Conservation (phyloP, 2,329 filamentous ascomycete species). For the Fusarium scirpi region DNA sequence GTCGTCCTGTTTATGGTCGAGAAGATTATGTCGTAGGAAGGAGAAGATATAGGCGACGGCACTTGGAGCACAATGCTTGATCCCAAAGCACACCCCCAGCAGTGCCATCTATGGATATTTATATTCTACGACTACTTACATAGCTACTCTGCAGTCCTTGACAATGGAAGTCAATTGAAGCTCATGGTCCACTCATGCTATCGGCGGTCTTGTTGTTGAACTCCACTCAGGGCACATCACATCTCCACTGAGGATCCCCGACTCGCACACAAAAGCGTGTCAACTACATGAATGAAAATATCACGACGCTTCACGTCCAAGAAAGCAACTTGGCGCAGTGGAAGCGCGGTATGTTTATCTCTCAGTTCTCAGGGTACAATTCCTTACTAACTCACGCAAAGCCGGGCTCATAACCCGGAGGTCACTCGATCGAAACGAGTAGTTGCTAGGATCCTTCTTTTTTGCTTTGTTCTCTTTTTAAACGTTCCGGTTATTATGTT, state of each 20-base stretch:
- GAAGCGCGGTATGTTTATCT: constrained; percentile 21
- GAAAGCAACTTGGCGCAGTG: constrained; percentile 30
- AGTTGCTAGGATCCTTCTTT: constrained; percentile 21
- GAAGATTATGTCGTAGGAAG: neutral
- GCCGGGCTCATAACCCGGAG: constrained; percentile 32
- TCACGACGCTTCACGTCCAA: neutral
- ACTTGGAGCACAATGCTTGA: neutral
- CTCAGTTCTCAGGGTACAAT: neutral
- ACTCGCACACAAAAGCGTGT: neutral
- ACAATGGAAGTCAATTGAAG: neutral
- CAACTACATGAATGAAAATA: neutral
- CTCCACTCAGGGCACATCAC: constrained; percentile 18
- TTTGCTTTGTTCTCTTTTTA: neutral
- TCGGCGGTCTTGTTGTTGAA: neutral
- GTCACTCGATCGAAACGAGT: constrained; percentile 29
- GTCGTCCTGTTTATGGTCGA: neutral
- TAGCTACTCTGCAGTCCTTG: neutral
- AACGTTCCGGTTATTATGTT: neutral
- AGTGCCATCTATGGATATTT: neutral
- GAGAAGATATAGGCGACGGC: neutral
- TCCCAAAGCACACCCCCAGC: neutral
- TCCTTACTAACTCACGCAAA: constrained; percentile 15
- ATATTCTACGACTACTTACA: accelerated
- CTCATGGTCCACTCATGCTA: neutral
- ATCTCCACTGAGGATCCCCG: constrained; percentile 13